Conservation (phyloP, 768 basidiomycete genomes). For the Mycena indigotica region DNA sequence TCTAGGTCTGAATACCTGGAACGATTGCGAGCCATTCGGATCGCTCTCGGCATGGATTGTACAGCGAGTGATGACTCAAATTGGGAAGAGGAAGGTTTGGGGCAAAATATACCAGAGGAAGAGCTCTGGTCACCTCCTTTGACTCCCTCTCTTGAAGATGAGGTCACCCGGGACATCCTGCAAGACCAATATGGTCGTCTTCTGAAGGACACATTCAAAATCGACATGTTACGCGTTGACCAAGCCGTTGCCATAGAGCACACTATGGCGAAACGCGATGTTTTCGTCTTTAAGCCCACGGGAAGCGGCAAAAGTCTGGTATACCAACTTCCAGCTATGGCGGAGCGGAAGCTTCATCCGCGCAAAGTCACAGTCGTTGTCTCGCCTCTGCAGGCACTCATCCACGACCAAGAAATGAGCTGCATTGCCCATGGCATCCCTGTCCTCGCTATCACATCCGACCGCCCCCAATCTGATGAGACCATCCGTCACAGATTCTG, state of each 20-base stretch:
- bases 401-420: slow-evolving; percentile 63
- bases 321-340: slow-evolving; percentile 70
- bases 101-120: neutral
- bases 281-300: slow-evolving; percentile 75
- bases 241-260: slow-evolving; percentile 54
- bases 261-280: slow-evolving; percentile 59
- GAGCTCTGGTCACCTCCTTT: neutral
- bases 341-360: slow-evolving; percentile 34
- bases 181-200: neutral
- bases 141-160: no score
- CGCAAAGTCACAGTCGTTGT: slow-evolving; percentile 61
- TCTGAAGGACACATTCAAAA: neutral
- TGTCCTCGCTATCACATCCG: slow-evolving; percentile 32
- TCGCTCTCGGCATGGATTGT: neutral
- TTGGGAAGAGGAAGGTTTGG: no score
- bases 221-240: neutral
- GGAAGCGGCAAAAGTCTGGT: slow-evolving; percentile 70
- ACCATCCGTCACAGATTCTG: neutral
- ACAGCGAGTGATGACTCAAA: neutral
- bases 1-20: neutral
- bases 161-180: no score
- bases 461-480: neutral
- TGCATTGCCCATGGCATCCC: slow-evolving; percentile 52
- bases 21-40: neutral
- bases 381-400: slow-evolving; percentile 65